phyloP scores from a whole-genome alignment of 192 early-diverging fungal genomes.

The Haplosporangium gracile region DNA sequence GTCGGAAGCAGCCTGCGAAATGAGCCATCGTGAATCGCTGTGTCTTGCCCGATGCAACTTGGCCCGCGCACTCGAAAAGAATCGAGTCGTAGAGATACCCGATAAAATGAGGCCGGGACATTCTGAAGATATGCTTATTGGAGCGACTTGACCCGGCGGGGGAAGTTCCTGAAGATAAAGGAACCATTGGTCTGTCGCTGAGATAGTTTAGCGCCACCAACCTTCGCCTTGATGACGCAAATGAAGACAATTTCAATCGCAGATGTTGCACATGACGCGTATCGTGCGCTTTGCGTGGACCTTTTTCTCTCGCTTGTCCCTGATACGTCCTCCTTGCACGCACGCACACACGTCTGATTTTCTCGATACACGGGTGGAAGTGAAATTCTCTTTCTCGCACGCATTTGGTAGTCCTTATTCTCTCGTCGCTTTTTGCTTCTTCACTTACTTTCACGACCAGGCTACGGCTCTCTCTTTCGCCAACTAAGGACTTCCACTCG shows the following conservation, averaged over 20 bases:
- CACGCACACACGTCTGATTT: background rate
- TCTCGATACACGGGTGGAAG: background rate
- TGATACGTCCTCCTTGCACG: background rate
- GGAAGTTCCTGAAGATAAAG: too few species aligned
- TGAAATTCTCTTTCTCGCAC: background rate
- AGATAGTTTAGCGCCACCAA: background rate
- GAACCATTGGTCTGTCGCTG: too few species aligned
- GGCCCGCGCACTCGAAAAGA: too few species aligned
- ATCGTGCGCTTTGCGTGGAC: constrained; percentile 11
- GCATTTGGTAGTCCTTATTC: background rate
- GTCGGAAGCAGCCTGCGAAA: too few species aligned
- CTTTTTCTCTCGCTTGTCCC: background rate
- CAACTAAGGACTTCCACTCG: background rate
- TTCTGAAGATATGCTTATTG: too few species aligned
- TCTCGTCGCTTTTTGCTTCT: background rate
- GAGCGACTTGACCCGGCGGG: too few species aligned
- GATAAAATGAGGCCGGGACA: too few species aligned
- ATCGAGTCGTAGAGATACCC: too few species aligned
- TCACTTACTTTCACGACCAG: background rate
- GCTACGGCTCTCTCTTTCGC: background rate
- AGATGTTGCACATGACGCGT: constrained; percentile 20
- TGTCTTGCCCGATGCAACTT: too few species aligned
- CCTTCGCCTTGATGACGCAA: background rate
- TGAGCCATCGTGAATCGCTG: too few species aligned
- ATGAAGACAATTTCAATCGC: background rate